These are phyloP conservation scores for Multifurca ochricompacta DNA, from an alignment of 768 basidiomycete species.

Conservation along the genomic window DNA sequence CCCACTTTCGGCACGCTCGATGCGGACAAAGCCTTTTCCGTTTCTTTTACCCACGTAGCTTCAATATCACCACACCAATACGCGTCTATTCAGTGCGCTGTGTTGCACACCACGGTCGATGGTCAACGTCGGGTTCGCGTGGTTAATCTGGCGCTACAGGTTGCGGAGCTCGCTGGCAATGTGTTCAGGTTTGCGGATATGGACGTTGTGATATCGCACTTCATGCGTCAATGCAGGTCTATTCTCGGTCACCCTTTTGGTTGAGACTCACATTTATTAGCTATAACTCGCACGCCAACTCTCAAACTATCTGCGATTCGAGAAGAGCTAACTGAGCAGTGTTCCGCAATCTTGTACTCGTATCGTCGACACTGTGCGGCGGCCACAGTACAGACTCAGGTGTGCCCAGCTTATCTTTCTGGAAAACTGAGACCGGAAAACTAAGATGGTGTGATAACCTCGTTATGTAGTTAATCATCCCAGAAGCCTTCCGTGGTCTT, in stretches of 20 bases:
- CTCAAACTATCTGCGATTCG: slow-evolving; percentile 68
- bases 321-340: slow-evolving; percentile 78
- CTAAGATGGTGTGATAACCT: slow-evolving; percentile 4
- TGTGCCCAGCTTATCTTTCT: slow-evolving; percentile 30
- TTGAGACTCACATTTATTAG: slow-evolving; percentile 33
- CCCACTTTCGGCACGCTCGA: slow-evolving; percentile 74
- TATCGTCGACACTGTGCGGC: slow-evolving; percentile 88
- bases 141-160: slow-evolving; percentile 77
- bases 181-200: slow-evolving; percentile 89
- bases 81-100: slow-evolving; percentile 78
- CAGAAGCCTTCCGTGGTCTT: slow-evolving; percentile 84
- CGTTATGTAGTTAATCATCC: slow-evolving; percentile 71
- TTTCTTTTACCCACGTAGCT: slow-evolving; percentile 64
- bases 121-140: slow-evolving; percentile 82
- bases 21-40: slow-evolving; percentile 72
- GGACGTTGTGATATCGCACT: slow-evolving; percentile 68
- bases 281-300: slow-evolving; percentile 53
- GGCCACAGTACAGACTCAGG: slow-evolving; percentile 70
- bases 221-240: slow-evolving; percentile 68
- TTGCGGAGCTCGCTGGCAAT: slow-evolving; percentile 78
- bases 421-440: too few species aligned
- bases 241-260: slow-evolving; percentile 1
- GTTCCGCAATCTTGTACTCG: slow-evolving; percentile 70
- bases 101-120: slow-evolving; percentile 70
- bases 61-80: slow-evolving; percentile 62